A percentile compares a stretch with the other conserved stretches of the same genome.
Evolutionary conservation across 441 rosid species (phyloP).

Genomic region (Melastoma candidum): DNA sequence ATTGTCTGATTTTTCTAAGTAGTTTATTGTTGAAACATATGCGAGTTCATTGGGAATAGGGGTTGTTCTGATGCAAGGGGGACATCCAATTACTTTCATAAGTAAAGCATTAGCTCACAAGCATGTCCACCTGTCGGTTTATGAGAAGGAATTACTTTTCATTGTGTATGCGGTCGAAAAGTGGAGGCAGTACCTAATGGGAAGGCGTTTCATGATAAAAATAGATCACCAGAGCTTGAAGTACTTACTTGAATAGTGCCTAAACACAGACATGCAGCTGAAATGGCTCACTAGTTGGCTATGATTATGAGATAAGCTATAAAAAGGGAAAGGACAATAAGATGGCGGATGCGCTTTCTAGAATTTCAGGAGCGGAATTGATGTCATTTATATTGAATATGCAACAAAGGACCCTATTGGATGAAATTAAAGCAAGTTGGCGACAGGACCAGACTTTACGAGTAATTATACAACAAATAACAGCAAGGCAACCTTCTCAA

Average conservation of each 20-base stretch:
- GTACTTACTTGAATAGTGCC: background rate
- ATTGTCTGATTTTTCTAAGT: no score
- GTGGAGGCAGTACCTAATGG: background rate
- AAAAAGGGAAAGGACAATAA: background rate
- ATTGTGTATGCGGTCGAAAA: background rate
- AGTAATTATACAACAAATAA: no score
- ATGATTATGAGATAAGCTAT: background rate
- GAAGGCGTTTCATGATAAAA: background rate
- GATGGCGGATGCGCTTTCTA: background rate
- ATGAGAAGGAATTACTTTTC: slow-evolving; percentile 1
- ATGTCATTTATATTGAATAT: background rate
- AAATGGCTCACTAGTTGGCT: background rate
- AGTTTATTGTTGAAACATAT: no score
- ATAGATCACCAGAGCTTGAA: background rate
- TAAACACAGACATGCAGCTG: background rate
- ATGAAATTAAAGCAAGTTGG: no score
- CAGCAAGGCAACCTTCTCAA: no score
- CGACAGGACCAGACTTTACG: no score
- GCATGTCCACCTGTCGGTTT: background rate
- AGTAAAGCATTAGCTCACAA: no score
- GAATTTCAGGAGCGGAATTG: background rate
- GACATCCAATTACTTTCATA: no score
- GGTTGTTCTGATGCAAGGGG: no score
- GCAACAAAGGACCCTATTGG: background rate
- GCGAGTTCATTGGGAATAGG: no score